Conservation (phyloP, 305 asterid species). For the Fraxinus floribunda region DNA sequence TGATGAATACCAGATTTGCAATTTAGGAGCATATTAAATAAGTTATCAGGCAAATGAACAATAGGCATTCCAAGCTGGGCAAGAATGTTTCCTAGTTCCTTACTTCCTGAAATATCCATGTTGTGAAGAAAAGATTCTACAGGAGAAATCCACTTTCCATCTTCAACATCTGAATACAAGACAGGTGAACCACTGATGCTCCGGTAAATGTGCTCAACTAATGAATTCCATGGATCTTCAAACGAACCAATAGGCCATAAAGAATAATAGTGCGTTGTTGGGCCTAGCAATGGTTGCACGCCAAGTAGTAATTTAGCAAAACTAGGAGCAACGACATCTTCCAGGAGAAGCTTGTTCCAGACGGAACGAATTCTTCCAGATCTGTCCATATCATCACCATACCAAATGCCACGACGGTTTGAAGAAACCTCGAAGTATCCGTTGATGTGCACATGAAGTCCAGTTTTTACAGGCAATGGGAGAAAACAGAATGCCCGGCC, state of each 20-base stretch:
- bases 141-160: slow-evolving; percentile 89
- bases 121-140: slow-evolving; percentile 74
- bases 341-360: slow-evolving; percentile 95
- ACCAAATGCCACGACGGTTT: slow-evolving; percentile 98
- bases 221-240: slow-evolving; percentile 90
- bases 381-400: slow-evolving; percentile 98
- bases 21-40: slow-evolving; percentile 68
- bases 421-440: slow-evolving; percentile 98
- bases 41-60: slow-evolving; percentile 69
- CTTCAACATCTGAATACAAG: slow-evolving; percentile 62
- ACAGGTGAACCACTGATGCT: slow-evolving; percentile 64
- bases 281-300: slow-evolving; percentile 55
- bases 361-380: slow-evolving; percentile 89
- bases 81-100: slow-evolving; percentile 67
- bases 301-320: slow-evolving; percentile 65
- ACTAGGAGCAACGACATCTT: slow-evolving; percentile 87
- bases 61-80: slow-evolving; percentile 86
- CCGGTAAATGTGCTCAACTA: slow-evolving; percentile 69
- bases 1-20: slow-evolving; percentile 44
- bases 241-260: slow-evolving; percentile 95
- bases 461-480: slow-evolving; percentile 95
- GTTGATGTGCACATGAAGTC: slow-evolving; percentile 73
- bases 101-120: slow-evolving; percentile 53
- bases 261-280: slow-evolving; percentile 66
- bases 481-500: slow-evolving; percentile 98